These are phyloP conservation scores for Arctium minus DNA, from an alignment of 129 eudicot species.

Conservation along the genomic window DNA sequence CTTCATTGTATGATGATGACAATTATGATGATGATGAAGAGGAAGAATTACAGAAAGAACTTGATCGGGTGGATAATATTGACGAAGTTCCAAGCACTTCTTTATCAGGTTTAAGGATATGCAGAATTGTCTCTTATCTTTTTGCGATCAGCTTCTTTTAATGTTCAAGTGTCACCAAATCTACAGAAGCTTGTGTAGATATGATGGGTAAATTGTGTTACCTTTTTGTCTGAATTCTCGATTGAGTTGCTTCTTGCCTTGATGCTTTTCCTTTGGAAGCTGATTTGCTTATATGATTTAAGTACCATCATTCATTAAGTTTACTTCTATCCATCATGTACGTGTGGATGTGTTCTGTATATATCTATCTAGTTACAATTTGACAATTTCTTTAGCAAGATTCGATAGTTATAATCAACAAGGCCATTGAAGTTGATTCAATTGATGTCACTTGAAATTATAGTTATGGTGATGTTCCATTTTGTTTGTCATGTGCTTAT, in stretches of 20 bases:
- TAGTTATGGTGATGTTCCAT: background rate
- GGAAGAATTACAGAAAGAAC: conserved; percentile 46
- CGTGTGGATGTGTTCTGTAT: background rate
- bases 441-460: background rate
- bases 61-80: conserved; percentile 34
- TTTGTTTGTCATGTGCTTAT: background rate
- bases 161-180: background rate
- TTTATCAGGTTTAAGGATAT: conserved; percentile 45
- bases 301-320: background rate
- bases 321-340: background rate
- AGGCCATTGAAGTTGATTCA: background rate
- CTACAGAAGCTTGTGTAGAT: background rate
- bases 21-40: conserved; percentile 81
- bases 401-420: background rate
- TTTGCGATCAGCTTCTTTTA: background rate
- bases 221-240: background rate
- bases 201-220: background rate
- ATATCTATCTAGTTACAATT: background rate
- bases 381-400: background rate
- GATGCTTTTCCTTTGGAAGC: background rate
- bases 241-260: background rate
- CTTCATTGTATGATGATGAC: conserved; percentile 86
- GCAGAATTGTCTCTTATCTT: conserved; percentile 7
- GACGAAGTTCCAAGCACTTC: conserved; percentile 33
- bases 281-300: background rate